These are phyloP conservation scores for Boletus coccyginus DNA, from an alignment of 768 basidiomycete genomes.

Conservation along the genomic window DNA sequence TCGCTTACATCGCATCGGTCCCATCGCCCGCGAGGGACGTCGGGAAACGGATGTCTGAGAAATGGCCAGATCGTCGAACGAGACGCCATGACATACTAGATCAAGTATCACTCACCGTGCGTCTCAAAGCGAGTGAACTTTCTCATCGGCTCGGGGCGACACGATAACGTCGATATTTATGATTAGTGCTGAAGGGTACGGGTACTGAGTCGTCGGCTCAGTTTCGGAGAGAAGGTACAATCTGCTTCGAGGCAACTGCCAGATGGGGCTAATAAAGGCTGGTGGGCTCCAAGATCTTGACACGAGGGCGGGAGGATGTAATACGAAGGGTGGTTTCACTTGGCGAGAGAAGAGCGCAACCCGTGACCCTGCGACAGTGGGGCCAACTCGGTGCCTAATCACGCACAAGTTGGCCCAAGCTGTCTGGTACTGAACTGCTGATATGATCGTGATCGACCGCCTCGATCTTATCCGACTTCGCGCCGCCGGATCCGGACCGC, in stretches of 20 bases:
- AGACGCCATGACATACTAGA: background rate
- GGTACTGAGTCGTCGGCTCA: constrained; percentile 1
- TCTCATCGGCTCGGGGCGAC: constrained; percentile 1
- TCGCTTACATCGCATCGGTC: constrained; percentile 80
- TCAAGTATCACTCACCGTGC: constrained; percentile 41
- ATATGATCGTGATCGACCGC: background rate
- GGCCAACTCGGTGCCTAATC: no score
- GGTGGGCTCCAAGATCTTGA: background rate
- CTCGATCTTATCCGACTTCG: constrained; percentile 6
- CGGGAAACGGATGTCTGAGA: constrained; percentile 80
- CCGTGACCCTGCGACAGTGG: no score
- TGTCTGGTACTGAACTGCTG: background rate
- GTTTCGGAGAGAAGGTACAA: background rate
- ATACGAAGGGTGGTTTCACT: background rate
- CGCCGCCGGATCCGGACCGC: background rate
- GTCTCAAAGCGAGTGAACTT: constrained; percentile 54
- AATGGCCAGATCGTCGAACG: background rate
- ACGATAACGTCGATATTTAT: background rate
- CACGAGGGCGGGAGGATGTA: no score
- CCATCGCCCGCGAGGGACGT: constrained; percentile 69
- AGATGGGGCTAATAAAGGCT: no score
- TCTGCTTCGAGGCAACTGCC: no score
- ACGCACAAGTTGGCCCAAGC: no score
- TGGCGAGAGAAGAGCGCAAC: background rate
- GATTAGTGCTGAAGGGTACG: background rate